Conservation (phyloP, 2,329 filamentous ascomycete genomes). For the Aspergillus ibericus region DNA sequence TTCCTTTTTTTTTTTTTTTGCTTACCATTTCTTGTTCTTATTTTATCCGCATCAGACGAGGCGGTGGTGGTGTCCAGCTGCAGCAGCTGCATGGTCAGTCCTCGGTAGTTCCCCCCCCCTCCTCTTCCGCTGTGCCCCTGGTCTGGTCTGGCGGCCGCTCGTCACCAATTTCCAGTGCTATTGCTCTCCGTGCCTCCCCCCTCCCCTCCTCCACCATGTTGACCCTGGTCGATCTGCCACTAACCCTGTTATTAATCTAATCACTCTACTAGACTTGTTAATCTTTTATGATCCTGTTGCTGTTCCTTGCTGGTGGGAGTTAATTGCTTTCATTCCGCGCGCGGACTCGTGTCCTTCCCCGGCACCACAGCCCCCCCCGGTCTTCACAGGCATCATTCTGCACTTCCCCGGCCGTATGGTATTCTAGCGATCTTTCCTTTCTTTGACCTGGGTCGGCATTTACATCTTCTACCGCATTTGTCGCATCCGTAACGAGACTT, state of each 20-base stretch:
- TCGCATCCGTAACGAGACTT: slow-evolving; percentile 13
- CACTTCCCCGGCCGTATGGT: slow-evolving; percentile 1
- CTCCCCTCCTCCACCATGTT: slow-evolving; percentile 7
- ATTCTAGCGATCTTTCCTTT: slow-evolving; percentile 8
- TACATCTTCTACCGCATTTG: background rate
- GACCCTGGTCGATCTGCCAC: slow-evolving; percentile 9
- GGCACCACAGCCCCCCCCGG: slow-evolving; percentile 6
- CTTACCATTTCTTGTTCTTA: background rate
- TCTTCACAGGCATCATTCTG: slow-evolving; percentile 2
- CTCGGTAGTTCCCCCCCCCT: background rate
- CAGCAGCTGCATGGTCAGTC: background rate
- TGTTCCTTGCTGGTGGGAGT: slow-evolving; percentile 3
- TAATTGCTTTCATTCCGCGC: slow-evolving; percentile 13
- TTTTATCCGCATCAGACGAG: too few relatives aligned
- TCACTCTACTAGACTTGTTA: slow-evolving; percentile 9
- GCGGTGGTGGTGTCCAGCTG: too few relatives aligned
- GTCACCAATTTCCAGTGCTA: background rate
- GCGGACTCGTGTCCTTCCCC: slow-evolving; percentile 17
- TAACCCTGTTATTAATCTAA: slow-evolving; percentile 13
- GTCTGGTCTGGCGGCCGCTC: background rate
- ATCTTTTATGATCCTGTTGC: slow-evolving; percentile 4
- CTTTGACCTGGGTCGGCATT: background rate
- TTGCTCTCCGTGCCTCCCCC: slow-evolving; percentile 1
- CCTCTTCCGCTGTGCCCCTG: background rate
- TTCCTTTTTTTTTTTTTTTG: background rate